A percentile compares a stretch with the other conserved stretches of the same genome.
These are phyloP conservation scores for Protea cynaroides DNA, from an alignment of 164 flowering plant species.

Conservation along the genomic window DNA sequence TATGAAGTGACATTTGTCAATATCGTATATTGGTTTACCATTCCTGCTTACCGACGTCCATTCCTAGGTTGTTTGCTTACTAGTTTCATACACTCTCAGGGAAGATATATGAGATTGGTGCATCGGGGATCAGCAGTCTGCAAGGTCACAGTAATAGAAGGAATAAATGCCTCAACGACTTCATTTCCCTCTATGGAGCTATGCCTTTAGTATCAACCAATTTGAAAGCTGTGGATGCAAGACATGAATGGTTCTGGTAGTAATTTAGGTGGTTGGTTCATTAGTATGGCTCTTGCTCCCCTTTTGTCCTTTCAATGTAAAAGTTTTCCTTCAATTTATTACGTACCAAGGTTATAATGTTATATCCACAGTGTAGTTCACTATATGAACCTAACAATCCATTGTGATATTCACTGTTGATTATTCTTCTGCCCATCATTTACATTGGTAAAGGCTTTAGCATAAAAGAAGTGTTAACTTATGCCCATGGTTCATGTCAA, in stretches of 20 bases:
- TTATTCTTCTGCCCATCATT: too few relatives aligned
- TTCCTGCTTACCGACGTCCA: too few relatives aligned
- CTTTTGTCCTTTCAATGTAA: not conserved
- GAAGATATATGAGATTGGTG: constrained; percentile 40
- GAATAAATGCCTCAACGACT: constrained; percentile 41
- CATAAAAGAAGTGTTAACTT: too few relatives aligned
- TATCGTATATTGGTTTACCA: too few relatives aligned
- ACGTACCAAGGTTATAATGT: too few relatives aligned
- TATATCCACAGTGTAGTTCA: too few relatives aligned
- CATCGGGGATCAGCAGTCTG: constrained; percentile 44
- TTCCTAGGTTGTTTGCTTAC: too few relatives aligned
- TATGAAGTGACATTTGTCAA: too few relatives aligned
- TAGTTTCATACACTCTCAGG: constrained; percentile 22
- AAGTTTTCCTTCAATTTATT: not conserved
- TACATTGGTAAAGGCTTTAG: too few relatives aligned
- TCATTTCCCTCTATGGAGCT: constrained; percentile 34
- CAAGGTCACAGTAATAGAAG: constrained; percentile 29
- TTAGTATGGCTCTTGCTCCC: not conserved
- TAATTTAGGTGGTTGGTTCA: not conserved
- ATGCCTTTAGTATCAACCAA: constrained; percentile 42
- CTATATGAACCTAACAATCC: too few relatives aligned
- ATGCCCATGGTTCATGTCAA: too few relatives aligned
- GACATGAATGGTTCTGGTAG: constrained; percentile 41
- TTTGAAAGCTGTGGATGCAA: constrained; percentile 37
- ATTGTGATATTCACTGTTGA: too few relatives aligned